Evolutionary conservation across 2,329 filamentous ascomycete species (phyloP).

Genomic region (Exserohilum rostratum): DNA sequence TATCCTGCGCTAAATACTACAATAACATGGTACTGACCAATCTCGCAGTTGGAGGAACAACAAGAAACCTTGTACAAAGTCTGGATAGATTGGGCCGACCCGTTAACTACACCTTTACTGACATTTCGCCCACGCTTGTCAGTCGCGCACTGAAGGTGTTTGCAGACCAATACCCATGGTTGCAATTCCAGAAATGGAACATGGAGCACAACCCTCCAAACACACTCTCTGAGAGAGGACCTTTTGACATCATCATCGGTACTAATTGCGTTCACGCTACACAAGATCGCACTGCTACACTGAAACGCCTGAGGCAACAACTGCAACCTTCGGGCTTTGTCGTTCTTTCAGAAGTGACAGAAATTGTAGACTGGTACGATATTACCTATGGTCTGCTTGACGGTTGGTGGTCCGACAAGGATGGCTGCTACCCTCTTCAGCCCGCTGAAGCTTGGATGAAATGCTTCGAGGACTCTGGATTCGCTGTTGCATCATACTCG

Average conservation of each 20-base stretch:
- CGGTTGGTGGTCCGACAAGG: constrained; percentile 25
- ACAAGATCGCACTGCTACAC: neutral
- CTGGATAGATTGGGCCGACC: neutral
- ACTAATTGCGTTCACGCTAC: constrained; percentile 32
- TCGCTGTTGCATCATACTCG: constrained; percentile 1
- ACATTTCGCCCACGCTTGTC: constrained; percentile 48
- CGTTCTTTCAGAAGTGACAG: constrained; percentile 20
- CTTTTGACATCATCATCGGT: constrained; percentile 16
- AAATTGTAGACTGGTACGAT: constrained; percentile 23
- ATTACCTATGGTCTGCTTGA: constrained; percentile 26
- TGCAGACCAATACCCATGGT: constrained; percentile 31
- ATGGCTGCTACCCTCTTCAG: constrained; percentile 13
- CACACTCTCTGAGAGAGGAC: neutral
- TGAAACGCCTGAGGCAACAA: constrained; percentile 3
- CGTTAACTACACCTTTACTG: constrained; percentile 50
- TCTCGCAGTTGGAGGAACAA: neutral
- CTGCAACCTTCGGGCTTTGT: constrained; percentile 16
- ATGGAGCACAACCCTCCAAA: constrained; percentile 21
- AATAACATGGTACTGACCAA: neutral
- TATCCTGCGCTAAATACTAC: too few species aligned
- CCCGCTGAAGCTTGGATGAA: constrained; percentile 6
- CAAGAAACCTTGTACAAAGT: neutral
- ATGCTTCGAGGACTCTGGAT: constrained; percentile 1
- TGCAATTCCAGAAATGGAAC: constrained; percentile 41
- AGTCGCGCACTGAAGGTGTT: constrained; percentile 29